These are phyloP conservation scores for Pezicula rhizophila DNA, from an alignment of 2,329 filamentous ascomycete species.

Conservation along the genomic window DNA sequence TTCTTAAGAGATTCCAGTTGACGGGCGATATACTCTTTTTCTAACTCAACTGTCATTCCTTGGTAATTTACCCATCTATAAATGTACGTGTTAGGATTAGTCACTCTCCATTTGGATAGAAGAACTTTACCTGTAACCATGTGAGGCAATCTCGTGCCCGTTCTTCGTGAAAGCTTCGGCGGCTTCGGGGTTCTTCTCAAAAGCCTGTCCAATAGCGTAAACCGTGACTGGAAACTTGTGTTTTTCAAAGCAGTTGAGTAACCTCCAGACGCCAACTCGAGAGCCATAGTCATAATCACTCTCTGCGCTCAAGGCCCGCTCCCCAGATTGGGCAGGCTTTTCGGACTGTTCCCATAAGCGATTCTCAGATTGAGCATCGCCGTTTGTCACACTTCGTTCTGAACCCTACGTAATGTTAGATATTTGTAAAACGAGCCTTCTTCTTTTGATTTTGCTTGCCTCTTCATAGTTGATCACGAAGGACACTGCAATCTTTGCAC, in stretches of 20 bases:
- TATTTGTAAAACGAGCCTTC: not conserved
- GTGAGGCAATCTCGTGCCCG: conserved; percentile 33
- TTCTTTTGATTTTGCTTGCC: not conserved
- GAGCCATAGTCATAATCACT: conserved; percentile 27
- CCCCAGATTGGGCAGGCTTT: not conserved
- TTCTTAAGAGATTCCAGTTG: conserved; percentile 26
- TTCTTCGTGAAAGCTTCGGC: conserved; percentile 20
- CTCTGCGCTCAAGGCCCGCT: conserved; percentile 15
- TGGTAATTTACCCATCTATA: conserved; percentile 33
- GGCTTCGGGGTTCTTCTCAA: conserved; percentile 32
- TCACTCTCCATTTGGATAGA: not conserved
- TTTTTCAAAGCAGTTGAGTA: conserved; percentile 32
- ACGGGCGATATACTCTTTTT: conserved; percentile 29
- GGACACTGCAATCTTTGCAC: conserved; percentile 23
- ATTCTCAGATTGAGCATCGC: conserved; percentile 20
- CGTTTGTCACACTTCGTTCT: conserved; percentile 27
- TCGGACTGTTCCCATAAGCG: conserved; percentile 6
- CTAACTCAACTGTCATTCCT: conserved; percentile 28
- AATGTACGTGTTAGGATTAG: not conserved
- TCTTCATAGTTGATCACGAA: conserved; percentile 14
- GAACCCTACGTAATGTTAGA: conserved; percentile 7
- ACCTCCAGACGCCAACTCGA: conserved; percentile 29
- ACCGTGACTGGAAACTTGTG: conserved; percentile 33
- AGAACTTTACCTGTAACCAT: conserved; percentile 23
- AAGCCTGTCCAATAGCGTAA: conserved; percentile 30